Evolutionary conservation across 306 rosid genomes (phyloP).

Genomic region (Arachis hypogaea): DNA sequence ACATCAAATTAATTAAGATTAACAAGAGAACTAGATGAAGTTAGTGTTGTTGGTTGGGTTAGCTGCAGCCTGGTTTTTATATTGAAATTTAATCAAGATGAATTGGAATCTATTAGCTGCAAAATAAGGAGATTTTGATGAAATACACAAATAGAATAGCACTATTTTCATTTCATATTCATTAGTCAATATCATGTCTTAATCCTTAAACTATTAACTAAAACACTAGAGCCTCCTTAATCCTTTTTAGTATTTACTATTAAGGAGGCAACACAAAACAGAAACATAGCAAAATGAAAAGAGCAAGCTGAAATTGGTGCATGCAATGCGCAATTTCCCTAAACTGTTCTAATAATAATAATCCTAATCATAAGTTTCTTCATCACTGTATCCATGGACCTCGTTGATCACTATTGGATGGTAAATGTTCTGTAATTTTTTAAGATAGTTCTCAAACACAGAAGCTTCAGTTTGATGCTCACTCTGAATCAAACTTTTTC

Average conservation of each 20-base stretch:
- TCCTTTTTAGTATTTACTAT: neutral
- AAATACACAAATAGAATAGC: too few species aligned
- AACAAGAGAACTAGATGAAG: too few species aligned
- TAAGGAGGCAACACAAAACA: neutral
- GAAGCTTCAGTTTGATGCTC: neutral
- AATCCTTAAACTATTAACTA: too few species aligned
- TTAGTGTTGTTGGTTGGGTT: neutral
- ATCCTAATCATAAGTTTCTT: neutral
- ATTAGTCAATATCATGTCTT: too few species aligned
- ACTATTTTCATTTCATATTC: too few species aligned
- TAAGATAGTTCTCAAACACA: neutral
- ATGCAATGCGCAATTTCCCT: neutral
- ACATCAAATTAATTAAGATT: too few species aligned
- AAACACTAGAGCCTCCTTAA: too few species aligned
- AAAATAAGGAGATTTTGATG: too few species aligned
- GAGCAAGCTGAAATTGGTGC: neutral
- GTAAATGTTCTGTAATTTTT: conserved; percentile 42
- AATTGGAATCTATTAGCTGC: too few species aligned
- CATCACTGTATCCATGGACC: neutral
- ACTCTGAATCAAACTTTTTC: conserved; percentile 38
- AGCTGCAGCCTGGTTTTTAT: neutral
- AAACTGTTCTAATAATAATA: neutral
- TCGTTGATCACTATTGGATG: conserved; percentile 46
- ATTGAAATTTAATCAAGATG: too few species aligned
- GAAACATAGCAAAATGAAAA: neutral